Percentiles rank a stretch among this genome's conserved stretches.
Evolutionary conservation across 495 filamentous ascomycete species (phyloP).

Genomic region (Apiosordaria backusii): DNA sequence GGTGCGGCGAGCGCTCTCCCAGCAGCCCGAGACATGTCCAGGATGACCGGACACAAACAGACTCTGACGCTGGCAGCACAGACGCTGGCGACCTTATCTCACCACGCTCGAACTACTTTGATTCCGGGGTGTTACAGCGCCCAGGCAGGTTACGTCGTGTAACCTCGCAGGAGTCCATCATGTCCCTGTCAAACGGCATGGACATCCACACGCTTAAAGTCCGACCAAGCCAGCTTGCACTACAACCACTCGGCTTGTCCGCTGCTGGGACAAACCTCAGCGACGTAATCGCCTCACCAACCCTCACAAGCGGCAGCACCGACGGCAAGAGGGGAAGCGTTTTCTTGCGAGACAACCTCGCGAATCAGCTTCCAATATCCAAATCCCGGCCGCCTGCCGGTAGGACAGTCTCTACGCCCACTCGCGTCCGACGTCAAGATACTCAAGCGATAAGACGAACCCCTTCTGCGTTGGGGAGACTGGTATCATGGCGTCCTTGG

Average conservation of each 20-base stretch:
- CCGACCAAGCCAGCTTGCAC: constrained; percentile 49
- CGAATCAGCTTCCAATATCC: constrained; percentile 25
- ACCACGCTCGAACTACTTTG: constrained; percentile 20
- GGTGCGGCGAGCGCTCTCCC: constrained; percentile 8
- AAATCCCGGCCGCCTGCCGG: constrained; percentile 15
- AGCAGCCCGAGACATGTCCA: constrained; percentile 13
- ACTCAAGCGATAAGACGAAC: constrained; percentile 12
- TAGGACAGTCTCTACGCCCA: constrained; percentile 24
- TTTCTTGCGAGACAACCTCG: constrained; percentile 39
- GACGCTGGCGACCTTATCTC: constrained; percentile 7
- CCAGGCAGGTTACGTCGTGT: constrained; percentile 35
- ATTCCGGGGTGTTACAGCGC: constrained; percentile 16
- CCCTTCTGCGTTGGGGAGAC: constrained; percentile 33
- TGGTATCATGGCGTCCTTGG: constrained; percentile 50
- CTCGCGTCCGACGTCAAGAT: neutral
- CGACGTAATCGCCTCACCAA: constrained; percentile 40
- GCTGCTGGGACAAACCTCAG: constrained; percentile 43
- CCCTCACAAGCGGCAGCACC: constrained; percentile 30
- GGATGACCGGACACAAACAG: neutral
- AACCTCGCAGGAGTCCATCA: constrained; percentile 52
- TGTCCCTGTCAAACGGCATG: constrained; percentile 51
- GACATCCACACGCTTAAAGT: constrained; percentile 55
- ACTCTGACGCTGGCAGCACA: constrained; percentile 11
- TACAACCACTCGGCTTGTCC: constrained; percentile 43
- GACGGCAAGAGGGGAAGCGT: constrained; percentile 37